These are phyloP conservation scores for Aspergillus udagawae DNA, from an alignment of 2,329 filamentous ascomycete species.

Conservation along the genomic window DNA sequence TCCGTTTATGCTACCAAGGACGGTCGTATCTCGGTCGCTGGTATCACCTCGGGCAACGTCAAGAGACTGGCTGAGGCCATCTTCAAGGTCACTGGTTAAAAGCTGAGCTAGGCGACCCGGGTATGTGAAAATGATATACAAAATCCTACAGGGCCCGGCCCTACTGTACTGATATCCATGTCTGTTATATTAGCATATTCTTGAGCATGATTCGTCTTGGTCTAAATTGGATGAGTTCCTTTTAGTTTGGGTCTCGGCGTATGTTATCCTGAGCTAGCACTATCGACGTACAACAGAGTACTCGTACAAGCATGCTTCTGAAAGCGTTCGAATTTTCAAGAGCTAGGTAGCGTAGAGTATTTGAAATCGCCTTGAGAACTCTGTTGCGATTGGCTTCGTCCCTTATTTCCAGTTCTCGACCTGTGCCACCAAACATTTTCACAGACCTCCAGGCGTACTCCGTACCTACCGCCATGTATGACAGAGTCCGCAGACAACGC, in stretches of 20 bases:
- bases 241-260: background rate
- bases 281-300: background rate
- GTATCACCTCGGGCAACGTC: slow-evolving; percentile 49
- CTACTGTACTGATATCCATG: background rate
- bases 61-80: slow-evolving; percentile 49
- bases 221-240: background rate
- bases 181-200: background rate
- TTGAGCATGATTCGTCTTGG: background rate
- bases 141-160: background rate
- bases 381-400: background rate
- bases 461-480: too few species aligned
- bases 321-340: background rate
- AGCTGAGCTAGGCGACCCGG: background rate
- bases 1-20: slow-evolving; percentile 94
- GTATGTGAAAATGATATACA: slow-evolving; percentile 5
- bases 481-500: too few species aligned
- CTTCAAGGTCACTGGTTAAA: slow-evolving; percentile 49
- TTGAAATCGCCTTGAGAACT: slow-evolving; percentile 4
- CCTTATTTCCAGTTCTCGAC: background rate
- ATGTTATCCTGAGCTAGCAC: background rate
- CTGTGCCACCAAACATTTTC: too few species aligned
- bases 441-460: too few species aligned
- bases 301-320: background rate
- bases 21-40: slow-evolving; percentile 49
- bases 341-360: slow-evolving; percentile 24